phyloP scores from a whole-genome alignment of 768 basidiomycete genomes.

The Lactarius deliciosus region DNA sequence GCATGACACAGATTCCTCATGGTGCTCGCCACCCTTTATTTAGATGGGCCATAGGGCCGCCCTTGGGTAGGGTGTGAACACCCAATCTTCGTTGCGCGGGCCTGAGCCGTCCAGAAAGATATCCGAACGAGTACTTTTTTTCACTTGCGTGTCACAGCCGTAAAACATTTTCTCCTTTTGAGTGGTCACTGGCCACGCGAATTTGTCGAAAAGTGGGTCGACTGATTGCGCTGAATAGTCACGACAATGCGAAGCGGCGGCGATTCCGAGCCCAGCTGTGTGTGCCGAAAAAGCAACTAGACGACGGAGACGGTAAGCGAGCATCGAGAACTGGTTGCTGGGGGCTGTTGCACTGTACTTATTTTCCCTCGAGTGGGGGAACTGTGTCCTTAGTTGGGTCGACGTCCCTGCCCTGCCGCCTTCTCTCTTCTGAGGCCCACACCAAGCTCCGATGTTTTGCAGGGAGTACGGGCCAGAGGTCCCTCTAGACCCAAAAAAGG shows the following conservation, averaged over 20 bases:
- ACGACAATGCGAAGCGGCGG: neutral
- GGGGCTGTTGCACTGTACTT: neutral
- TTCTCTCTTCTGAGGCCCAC: constrained; percentile 13
- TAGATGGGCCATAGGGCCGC: neutral
- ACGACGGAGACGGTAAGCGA: constrained; percentile 8
- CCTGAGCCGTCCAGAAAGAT: neutral
- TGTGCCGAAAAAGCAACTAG: neutral
- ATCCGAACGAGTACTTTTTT: neutral
- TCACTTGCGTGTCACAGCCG: neutral
- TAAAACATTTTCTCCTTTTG: neutral
- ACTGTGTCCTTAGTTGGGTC: neutral
- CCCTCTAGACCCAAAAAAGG: neutral
- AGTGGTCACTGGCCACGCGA: neutral
- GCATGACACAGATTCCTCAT: constrained; percentile 6
- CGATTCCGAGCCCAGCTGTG: neutral
- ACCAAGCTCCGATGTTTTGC: constrained; percentile 9
- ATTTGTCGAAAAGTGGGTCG: neutral
- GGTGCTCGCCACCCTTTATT: neutral
- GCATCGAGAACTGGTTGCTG: neutral
- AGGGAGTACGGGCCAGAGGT: neutral
- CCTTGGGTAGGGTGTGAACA: neutral
- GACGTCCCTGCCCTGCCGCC: neutral
- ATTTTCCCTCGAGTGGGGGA: constrained; percentile 1
- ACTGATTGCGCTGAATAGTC: neutral
- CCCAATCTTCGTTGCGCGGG: neutral